Evolutionary conservation across 495 filamentous ascomycete genomes (phyloP), one percentile per base, ranked within the genome.

Genomic region (Penicillium flavigenum): DNA sequence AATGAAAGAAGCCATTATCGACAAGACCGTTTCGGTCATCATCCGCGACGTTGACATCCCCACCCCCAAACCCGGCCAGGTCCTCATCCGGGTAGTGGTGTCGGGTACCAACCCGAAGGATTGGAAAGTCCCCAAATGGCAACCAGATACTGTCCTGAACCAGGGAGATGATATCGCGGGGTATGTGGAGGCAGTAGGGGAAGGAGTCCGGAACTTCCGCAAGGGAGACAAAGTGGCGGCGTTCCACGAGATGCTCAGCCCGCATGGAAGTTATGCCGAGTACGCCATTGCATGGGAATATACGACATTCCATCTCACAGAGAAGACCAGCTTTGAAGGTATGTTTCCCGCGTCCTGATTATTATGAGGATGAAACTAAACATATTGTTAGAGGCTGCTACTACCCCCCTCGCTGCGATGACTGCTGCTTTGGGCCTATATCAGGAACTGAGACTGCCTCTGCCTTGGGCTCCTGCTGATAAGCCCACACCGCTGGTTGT

Each of bases 81-180:
- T 92, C 24, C 77, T 92, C 16, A 92, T 88, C 62, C 83, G 84
- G 56, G 86, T 91, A 36, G 72, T 87, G 11, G 83, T 86, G 6
- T 80, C 78, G 39, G 87, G 86, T 19, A 85, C 82, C 20, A 92
- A 92, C 67, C 90, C 90, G 3, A 92, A 92, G 64, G 90, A 93
- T 72, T 90, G 87, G 88, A 90, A 88, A 61, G 29, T 71, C 2
- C 74, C 79, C 1, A 60, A 67, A 42, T 69, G 58, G 57, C 48
- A 56, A 12, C 43, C 62, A 1, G 51, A 67, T 11, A 10, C 39
- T n/a, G 56, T 50, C 3, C 20, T 66, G 5, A 90, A 91, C 70
- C 62, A 73, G 47, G 88, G 88, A 36, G 88, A 92, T 67, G 88
- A 91, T 63, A 87, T 91, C 51, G 86, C 87, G 11, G 88, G 88